Base-by-base conservation (phyloP, 2,329 filamentous ascomycete species). In the Sporothrix schenckii region DNA sequence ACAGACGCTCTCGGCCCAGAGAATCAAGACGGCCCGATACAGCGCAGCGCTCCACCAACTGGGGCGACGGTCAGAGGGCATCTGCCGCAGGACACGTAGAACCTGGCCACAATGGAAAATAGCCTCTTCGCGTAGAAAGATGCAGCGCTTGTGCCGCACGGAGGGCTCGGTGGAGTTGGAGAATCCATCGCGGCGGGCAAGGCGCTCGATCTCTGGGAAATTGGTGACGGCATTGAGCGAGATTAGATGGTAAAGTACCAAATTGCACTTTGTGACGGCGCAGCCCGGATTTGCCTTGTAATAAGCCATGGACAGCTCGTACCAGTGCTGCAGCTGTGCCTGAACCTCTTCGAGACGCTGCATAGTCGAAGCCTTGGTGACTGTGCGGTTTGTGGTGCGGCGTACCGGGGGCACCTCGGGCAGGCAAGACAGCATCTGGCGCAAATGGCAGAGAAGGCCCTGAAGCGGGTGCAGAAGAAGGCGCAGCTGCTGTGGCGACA, bases 21-120 rank as follows among this genome's bases (percentile, higher is more conserved):
- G 80, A 53, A 89, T 84, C 70, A 91, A 80, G 4, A 84, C 84
- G 1, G 85, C 89, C n/a, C 90, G 87, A 77, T 92, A 92, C 53
- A 92, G 81, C 3, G 89, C 89, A 1, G 84, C 86, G n/a, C 88
- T 81, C 89, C 89, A 92, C 90, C 90, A 92, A 50, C 84, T 86
- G 6, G 90, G 90, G 27, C 88, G 85, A 3, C 86, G 82, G 65
- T 87, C 85, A 41, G 81, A 80, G 2, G 87, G 84, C 85, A 92
- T 91, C 16, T 81, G 80, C 7, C 85, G 82, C 52, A 91, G 79
- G 13, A 91, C 81, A 3, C 88, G 84, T 56, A 91, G 80, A 3
- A 91, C 84, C 78, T 92, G 90, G 0, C 89, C 89, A 72, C 87
- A 88, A 77, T 92, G 90, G 77, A 88, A 88, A 66, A 90, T 80